Evolutionary conservation across 2,329 filamentous ascomycete species (phyloP).

Genomic region (Penicillium hesseltinei): DNA sequence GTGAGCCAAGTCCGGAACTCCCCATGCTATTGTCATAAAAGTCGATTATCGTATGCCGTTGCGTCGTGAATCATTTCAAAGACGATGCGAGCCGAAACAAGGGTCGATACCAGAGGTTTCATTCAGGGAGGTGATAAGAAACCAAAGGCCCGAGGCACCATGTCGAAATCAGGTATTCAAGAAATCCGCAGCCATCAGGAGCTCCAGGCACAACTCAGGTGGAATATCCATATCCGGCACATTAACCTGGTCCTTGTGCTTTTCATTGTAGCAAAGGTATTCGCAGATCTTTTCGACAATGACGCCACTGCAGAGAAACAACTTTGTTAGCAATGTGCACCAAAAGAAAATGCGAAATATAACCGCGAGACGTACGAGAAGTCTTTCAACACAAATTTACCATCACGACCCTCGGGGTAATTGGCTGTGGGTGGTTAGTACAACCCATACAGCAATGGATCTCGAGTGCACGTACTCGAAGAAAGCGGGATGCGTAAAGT

Average conservation of each 20-base stretch:
- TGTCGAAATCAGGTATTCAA: conserved; percentile 47
- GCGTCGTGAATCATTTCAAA: conserved; percentile 16
- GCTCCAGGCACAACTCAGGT: conserved; percentile 62
- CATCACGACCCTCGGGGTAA: conserved; percentile 60
- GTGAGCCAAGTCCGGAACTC: conserved; percentile 13
- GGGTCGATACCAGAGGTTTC: background rate
- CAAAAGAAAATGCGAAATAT: background rate
- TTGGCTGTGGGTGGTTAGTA: conserved; percentile 46
- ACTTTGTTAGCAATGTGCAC: conserved; percentile 2
- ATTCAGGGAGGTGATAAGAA: background rate
- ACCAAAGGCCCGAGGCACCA: background rate
- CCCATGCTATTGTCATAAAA: conserved; percentile 8
- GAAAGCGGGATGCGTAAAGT: conserved; percentile 64
- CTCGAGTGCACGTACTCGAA: conserved; percentile 49
- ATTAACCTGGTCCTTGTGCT: conserved; percentile 58
- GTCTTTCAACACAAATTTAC: conserved; percentile 58
- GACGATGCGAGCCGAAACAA: background rate
- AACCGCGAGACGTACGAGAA: conserved; percentile 51
- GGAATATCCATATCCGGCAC: conserved; percentile 67
- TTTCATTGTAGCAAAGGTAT: conserved; percentile 68
- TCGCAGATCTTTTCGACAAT: conserved; percentile 69
- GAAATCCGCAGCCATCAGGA: conserved; percentile 68
- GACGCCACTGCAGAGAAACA: conserved; percentile 48
- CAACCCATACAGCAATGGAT: background rate
- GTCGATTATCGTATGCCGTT: conserved; percentile 4